Base-by-base conservation (phyloP, 139 green algal species). In the Parachlorella kessleri region DNA sequence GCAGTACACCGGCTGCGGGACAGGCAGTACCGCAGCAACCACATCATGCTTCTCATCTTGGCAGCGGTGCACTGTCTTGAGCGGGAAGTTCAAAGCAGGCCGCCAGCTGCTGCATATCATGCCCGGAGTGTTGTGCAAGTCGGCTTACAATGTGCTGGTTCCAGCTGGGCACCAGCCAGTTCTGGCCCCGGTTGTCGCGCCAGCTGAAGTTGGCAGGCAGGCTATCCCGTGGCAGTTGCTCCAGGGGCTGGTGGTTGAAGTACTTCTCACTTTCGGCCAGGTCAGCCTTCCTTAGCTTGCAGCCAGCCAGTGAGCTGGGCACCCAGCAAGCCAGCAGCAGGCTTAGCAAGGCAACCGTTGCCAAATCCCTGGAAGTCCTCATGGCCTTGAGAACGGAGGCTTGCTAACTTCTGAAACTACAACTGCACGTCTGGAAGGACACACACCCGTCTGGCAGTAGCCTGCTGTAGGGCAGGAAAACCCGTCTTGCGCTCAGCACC, bases 1-100 rank as follows among this genome's bases (percentile, higher is more conserved):
- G 40, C 89, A 93, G 73, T 93, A 93, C 28, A 84, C 41, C 7
- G 82, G 85, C 33, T 90, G 76, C 80, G 83, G 82, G 33, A 24
- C 4, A 18, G 9, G 42, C 26, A 35, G 33, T 24, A 55, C 30
- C 3, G 28, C 54, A 26, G 35, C 8, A 42, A 30, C 24, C 6
- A 41, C 26, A 37, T 24, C 38, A 14, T 40, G 70, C 6, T 30
- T 30, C 14, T 66, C 6, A 26, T 28, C n/a, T 9, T 53, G 40
- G 14, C 9, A 8, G 23, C 3, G 4, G 4, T 40, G 40, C n/a
- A n/a, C n/a, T 3, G 41, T 3, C 4, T 66, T 9, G 28, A 8
- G 4, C 4, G 28, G n/a, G 8, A 3, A 41, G 6, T 39, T 6
- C 9, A 18, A 6, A 10, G n/a, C 4, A 28, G 4, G 4, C 8